Evolutionary conservation across 108 stramenopile genomes (phyloP).

Genomic region (Cylindrotheca fusiformis): DNA sequence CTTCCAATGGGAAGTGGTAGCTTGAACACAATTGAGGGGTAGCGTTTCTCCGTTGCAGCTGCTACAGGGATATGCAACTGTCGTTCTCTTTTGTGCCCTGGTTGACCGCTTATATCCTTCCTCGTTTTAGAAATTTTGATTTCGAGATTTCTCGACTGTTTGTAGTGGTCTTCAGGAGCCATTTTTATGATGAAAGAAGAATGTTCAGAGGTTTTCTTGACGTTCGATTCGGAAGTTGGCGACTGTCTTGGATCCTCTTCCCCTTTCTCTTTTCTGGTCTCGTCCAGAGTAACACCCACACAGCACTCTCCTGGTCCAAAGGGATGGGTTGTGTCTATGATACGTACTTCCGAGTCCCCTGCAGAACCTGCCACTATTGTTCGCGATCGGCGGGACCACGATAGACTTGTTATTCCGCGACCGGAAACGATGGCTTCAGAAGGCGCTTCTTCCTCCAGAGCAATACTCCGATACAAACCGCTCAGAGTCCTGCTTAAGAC

Average conservation of each 20-base stretch:
- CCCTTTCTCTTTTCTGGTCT: slow-evolving; percentile 16
- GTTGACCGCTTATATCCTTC: background rate
- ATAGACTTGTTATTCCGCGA: slow-evolving; percentile 59
- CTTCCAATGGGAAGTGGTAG: slow-evolving; percentile 56
- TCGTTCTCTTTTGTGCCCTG: slow-evolving; percentile 1
- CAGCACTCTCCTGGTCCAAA: slow-evolving; percentile 46
- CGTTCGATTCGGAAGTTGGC: background rate
- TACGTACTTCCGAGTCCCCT: slow-evolving; percentile 43
- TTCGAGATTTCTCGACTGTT: slow-evolving; percentile 1
- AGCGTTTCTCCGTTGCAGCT: slow-evolving; percentile 17
- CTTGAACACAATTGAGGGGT: slow-evolving; percentile 36
- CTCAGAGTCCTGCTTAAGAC: slow-evolving; percentile 54
- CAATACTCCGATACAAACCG: slow-evolving; percentile 43
- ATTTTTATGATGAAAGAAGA: slow-evolving; percentile 6
- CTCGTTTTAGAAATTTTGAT: slow-evolving; percentile 1
- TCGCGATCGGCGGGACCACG: slow-evolving; percentile 59
- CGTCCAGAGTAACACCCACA: slow-evolving; percentile 10
- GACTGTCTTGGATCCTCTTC: slow-evolving; percentile 18
- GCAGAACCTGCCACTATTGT: slow-evolving; percentile 53
- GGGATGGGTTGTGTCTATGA: slow-evolving; percentile 76
- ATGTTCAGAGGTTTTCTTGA: background rate
- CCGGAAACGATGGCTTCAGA: background rate
- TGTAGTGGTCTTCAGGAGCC: slow-evolving; percentile 10
- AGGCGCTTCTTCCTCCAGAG: background rate
- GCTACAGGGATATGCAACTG: slow-evolving; percentile 5